phyloP scores from a whole-genome alignment of 1,139 yeast genomes.

The Pichia inconspicua region DNA sequence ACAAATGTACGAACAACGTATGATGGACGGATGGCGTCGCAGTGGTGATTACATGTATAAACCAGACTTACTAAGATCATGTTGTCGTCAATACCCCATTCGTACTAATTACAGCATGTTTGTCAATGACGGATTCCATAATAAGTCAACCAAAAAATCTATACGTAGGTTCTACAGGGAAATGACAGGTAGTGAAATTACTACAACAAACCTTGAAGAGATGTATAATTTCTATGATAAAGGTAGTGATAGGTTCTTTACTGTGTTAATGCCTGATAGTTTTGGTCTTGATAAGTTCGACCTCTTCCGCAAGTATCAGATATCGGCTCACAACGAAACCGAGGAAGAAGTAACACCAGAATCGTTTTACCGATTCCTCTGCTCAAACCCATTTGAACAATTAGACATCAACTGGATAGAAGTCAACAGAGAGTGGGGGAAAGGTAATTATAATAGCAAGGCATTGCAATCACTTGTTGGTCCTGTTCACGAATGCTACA shows the following conservation, averaged over 20 bases:
- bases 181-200: conserved; percentile 29
- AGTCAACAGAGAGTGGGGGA: conserved; percentile 30
- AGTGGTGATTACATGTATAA: conserved; percentile 71
- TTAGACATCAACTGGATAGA: conserved; percentile 18
- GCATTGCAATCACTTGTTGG: conserved; percentile 28
- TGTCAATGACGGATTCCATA: conserved; percentile 27
- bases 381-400: conserved; percentile 54
- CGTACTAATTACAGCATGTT: conserved; percentile 46
- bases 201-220: not conserved
- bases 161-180: conserved; percentile 53
- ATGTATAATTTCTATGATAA: conserved; percentile 4
- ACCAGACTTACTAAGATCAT: conserved; percentile 61
- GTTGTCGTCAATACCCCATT: conserved; percentile 81
- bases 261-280: conserved; percentile 40
- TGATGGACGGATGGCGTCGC: conserved; percentile 71
- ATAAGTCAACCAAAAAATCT: conserved; percentile 61
- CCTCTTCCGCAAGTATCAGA: conserved; percentile 65
- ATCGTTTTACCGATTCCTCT: conserved; percentile 58
- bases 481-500: conserved; percentile 72
- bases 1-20: conserved; percentile 50
- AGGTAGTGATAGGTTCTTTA: conserved; percentile 1
- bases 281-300: conserved; percentile 55
- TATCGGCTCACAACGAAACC: conserved; percentile 55
- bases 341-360: conserved; percentile 37
- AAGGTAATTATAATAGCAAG: conserved; percentile 3